Base-by-base conservation (phyloP, 495 filamentous ascomycete genomes). In the Oleoguttula mirabilis region DNA sequence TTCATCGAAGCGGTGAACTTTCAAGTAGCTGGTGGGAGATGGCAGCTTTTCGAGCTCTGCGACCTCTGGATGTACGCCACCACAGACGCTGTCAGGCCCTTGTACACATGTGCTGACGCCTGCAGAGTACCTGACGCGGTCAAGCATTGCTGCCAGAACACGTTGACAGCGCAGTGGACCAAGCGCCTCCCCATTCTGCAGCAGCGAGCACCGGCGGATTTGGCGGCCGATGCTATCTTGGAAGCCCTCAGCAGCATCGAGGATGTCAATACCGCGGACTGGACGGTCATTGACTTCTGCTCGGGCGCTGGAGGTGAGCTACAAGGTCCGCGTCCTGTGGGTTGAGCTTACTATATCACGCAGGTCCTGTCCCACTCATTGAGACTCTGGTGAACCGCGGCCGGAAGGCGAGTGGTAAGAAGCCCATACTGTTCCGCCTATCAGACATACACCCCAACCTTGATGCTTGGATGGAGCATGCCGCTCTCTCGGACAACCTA, bases 391-490 rank as follows among this genome's bases (percentile, higher is more conserved):
- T 62, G 14, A 62, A 63, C 43, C 21, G n/a, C 3, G 19, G 32
- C 22, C 28, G 53, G 52, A 17, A 43, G 32, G 4, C 48, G 46
- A 28, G 47, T 34, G 25, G 39, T 15, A n/a, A 45, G 14, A 10
- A 20, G 4, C 53, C 63, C 1, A 70, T 83, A 6, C 61, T 69
- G 6, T 84, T 85, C 60, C 59, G 79, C 25, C 64, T 87, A 15
- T 79, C 76, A 0, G 82, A 87, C 57, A 58, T 87, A 6, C 70
- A 78, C 50, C 81, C 82, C 8, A 70, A 82, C 58, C 49, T 76
- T 10, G 58, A 64, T 25, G 71, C 72, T 38, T 87, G 82, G 82
- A 59, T 60, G 6, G 54, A 57, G 4, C 70, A 70, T 12, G 60
- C 66, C 14, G 59, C 66, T 41, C 47, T 60, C 23, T 71, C 67